Conservation (phyloP, 2,329 filamentous ascomycete genomes). For the Trichoderma simmonsii region DNA sequence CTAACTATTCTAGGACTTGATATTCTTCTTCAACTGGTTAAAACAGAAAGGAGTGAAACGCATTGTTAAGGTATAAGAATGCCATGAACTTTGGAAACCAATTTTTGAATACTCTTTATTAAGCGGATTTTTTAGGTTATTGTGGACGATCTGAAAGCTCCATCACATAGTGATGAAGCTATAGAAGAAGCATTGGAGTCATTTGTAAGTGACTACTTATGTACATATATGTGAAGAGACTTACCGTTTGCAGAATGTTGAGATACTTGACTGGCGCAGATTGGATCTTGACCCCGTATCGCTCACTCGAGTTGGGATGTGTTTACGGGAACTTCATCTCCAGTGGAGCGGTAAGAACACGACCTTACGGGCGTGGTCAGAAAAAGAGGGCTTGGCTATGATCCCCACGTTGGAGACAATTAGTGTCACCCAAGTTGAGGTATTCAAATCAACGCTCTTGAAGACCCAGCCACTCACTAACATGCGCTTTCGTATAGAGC, state of each 20-base stretch:
- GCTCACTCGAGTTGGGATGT: background rate
- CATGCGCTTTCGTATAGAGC: background rate
- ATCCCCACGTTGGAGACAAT: background rate
- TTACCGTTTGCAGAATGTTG: background rate
- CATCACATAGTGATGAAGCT: slow-evolving; percentile 1
- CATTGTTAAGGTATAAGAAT: background rate
- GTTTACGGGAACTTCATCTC: background rate
- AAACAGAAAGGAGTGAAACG: background rate
- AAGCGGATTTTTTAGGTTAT: background rate
- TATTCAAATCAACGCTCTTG: background rate
- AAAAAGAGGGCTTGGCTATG: background rate
- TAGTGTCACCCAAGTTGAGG: background rate
- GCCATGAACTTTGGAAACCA: background rate
- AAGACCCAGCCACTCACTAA: background rate
- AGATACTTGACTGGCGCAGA: slow-evolving; percentile 1
- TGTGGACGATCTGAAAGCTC: background rate
- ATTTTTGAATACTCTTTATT: background rate
- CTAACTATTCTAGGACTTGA: background rate
- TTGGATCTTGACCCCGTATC: slow-evolving; percentile 2
- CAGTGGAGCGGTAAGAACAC: background rate
- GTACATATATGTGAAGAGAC: background rate
- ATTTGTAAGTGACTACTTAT: background rate
- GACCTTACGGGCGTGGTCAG: background rate
- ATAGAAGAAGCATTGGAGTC: background rate
- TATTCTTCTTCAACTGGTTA: background rate